phyloP scores from a whole-genome alignment of 768 basidiomycete species.

The Boletus sensibilis region DNA sequence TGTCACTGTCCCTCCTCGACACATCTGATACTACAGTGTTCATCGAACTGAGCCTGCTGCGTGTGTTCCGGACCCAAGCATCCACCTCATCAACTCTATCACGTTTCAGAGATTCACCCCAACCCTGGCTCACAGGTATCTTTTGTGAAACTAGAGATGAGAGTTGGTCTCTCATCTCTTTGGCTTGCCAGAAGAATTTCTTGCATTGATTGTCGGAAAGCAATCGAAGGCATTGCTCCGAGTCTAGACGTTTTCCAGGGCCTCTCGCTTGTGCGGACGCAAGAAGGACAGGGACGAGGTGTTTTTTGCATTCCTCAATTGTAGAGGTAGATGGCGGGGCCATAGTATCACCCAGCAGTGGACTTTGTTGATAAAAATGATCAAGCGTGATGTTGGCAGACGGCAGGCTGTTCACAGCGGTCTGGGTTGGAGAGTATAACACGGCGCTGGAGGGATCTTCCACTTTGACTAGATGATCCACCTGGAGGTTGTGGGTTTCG shows the following conservation, averaged over 20 bases:
- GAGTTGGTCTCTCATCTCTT: constrained; percentile 27
- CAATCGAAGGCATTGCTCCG: constrained; percentile 22
- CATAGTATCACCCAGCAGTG: constrained; percentile 10
- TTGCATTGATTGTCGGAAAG: constrained; percentile 30
- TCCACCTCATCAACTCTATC: constrained; percentile 13
- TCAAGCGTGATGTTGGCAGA: constrained; percentile 3
- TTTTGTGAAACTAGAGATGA: constrained; percentile 8
- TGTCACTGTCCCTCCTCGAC: constrained; percentile 27
- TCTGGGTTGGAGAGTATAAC: constrained; percentile 13
- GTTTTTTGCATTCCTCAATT: constrained; percentile 28
- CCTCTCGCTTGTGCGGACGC: constrained; percentile 18
- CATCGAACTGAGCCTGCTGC: constrained; percentile 17
- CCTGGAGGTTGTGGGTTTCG: constrained; percentile 14
- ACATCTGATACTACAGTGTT: constrained; percentile 12
- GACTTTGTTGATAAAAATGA: background rate
- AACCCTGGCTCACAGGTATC: background rate
- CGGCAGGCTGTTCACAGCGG: constrained; percentile 7
- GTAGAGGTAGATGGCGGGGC: constrained; percentile 7
- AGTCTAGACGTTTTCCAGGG: constrained; percentile 10
- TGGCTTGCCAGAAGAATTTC: constrained; percentile 20
- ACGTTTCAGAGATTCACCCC: constrained; percentile 8
- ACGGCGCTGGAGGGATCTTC: constrained; percentile 4
- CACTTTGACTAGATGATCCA: constrained; percentile 1
- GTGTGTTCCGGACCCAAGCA: constrained; percentile 14
- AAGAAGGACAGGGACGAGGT: constrained; percentile 25